Evolutionary conservation across 192 early-diverging fungal genomes (phyloP).

Genomic region (Physocladia obscura): DNA sequence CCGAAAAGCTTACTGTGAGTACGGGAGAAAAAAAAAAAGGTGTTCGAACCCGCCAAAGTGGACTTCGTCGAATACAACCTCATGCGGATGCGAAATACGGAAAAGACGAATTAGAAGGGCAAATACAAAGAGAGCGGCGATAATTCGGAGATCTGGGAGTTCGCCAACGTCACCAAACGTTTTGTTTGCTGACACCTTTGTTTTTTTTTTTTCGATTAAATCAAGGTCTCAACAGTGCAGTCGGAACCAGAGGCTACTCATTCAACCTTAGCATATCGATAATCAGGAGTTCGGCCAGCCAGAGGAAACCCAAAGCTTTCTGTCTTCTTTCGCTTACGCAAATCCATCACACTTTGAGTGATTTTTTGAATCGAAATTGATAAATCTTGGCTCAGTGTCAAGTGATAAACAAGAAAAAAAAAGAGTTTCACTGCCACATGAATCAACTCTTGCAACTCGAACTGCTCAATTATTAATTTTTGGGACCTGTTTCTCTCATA

Average conservation of each 20-base stretch:
- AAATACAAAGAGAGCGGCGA: constrained; percentile 35
- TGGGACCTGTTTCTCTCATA: too few relatives aligned
- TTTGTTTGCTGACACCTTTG: too few relatives aligned
- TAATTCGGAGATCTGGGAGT: constrained; percentile 33
- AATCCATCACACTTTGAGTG: background rate
- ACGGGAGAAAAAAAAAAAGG: too few relatives aligned
- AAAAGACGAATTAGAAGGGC: constrained; percentile 43
- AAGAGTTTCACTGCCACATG: too few relatives aligned
- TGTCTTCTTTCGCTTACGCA: background rate
- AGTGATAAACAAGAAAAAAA: too few relatives aligned
- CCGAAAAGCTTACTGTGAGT: constrained; percentile 15
- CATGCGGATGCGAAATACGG: constrained; percentile 41
- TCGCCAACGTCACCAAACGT: constrained; percentile 28
- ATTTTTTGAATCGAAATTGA: background rate
- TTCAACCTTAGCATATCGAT: background rate
- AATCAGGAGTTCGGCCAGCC: background rate
- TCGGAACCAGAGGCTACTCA: background rate
- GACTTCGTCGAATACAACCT: constrained; percentile 56
- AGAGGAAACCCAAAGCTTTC: background rate
- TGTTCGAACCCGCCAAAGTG: constrained; percentile 39
- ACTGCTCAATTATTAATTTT: too few relatives aligned
- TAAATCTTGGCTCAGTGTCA: too few relatives aligned
- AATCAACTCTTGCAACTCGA: too few relatives aligned
- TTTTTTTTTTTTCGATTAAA: too few relatives aligned
- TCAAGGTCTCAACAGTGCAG: background rate